Base-by-base conservation (phyloP, 2,329 filamentous ascomycete species). In the Colletotrichum graminicola region DNA sequence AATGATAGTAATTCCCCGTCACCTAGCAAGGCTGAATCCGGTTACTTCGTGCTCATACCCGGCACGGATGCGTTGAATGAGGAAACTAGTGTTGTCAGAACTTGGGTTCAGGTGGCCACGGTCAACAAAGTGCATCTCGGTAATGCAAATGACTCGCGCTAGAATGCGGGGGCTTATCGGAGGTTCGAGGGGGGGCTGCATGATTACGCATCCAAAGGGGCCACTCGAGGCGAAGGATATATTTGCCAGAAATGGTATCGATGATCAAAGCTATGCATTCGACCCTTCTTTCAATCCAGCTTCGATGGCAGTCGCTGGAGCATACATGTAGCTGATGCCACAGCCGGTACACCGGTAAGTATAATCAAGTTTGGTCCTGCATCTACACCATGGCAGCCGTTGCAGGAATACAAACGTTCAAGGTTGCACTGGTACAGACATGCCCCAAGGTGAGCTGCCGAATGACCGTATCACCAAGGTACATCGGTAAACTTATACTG, bases 391-490 rank as follows among this genome's bases (percentile, higher is more conserved):
- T 68, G 66, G n/a, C 51, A 26, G 51, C 16, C 34, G 10, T 11
- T 39, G 32, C 32, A 29, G 34, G n/a, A 23, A n/a, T 23, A 8
- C 18, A 12, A 16, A 29, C 1, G 5, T 70, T 72, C 66, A 66
- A 71, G 51, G 66, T 70, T n/a, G 70, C 70, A 10, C 49, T 72
- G 21, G 7, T 62, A 59, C 66, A 72, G 39, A 66, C 56, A 6
- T 29, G 41, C 7, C 70, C 70, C 21, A 71, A 70, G 55, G 66
- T 67, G 59, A 62, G 59, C 32, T 2, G 23, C 6, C 3, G 16
- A 26, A 60, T n/a, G 12, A 18, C 11, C 29, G 23, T 18, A 43
- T 41, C 47, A 62, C 16, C 2, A 14, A 54, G 21, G 43, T 23
- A n/a, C 29, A 16, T 21, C 18, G 32, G 10, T 7, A 18, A 61